Conservation (phyloP, 1,284 basidiomycete species). For the Austroboletus niveus region DNA sequence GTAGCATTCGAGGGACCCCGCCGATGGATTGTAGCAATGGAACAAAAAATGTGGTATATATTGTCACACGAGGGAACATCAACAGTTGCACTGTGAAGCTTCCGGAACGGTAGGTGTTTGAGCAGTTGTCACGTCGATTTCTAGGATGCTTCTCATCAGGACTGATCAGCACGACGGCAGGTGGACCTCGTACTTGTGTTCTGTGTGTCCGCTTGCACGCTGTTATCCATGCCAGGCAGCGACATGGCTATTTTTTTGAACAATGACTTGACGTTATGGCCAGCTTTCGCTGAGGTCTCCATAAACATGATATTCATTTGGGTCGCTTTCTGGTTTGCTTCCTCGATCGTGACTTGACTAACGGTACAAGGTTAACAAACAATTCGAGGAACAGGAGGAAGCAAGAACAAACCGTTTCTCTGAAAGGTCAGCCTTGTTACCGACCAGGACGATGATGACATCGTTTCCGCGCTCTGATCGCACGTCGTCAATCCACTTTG, state of each 20-base stretch:
- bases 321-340: conserved; percentile 91
- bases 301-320: conserved; percentile 97
- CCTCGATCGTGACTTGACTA: conserved; percentile 98
- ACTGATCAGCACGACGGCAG: background rate
- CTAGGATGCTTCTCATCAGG: conserved; percentile 38
- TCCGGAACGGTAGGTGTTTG: conserved; percentile 66
- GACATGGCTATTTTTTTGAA: conserved; percentile 99
- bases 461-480: conserved; percentile 96
- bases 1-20: conserved; percentile 5
- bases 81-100: conserved; percentile 77
- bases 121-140: conserved; percentile 79
- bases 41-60: conserved; percentile 32
- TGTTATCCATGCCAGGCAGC: conserved; percentile 93
- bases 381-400: conserved; percentile 11
- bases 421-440: conserved; percentile 98
- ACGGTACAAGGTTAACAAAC: conserved; percentile 9
- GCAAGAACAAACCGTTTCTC: conserved; percentile 71
- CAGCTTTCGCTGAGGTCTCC: conserved; percentile 99
- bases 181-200: conserved; percentile 62
- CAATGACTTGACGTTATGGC: conserved; percentile 97
- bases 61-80: conserved; percentile 21
- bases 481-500: conserved; percentile 99
- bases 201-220: conserved; percentile 62
- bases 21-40: conserved; percentile 12
- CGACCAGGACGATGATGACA: conserved; percentile 97